Evolutionary conservation across 1,284 basidiomycete species (phyloP), one percentile per base, ranked within the genome.

Genomic region (Ceratobasidium theobromae): DNA sequence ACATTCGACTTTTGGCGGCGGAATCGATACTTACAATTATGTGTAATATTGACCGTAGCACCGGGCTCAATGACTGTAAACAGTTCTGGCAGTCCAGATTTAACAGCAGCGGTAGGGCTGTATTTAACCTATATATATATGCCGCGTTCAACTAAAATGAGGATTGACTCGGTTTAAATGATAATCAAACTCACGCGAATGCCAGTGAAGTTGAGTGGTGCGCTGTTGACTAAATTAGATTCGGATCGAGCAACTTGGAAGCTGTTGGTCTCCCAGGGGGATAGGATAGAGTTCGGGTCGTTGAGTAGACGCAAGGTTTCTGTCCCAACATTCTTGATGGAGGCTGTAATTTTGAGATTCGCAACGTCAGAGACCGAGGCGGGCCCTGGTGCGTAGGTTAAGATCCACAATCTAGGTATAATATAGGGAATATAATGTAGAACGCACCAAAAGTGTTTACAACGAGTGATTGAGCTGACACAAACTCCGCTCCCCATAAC

Each of bases 251-350:
- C 38, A 45, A 65, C 40, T 18, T 65, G 60, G 73, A 82, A 83
- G 51, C 78, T 77, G 68, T 82, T 71, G 21, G 80, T 77, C 43
- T 79, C 77, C 65, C 80, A 69, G 48, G 75, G 75, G 62, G 76
- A 76, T 35, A 83, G 75, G 21, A 77, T 70, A 18, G 77, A 73
- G 45, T 74, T 72, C 21, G 81, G 81, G 72, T 82, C 78, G 68
- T 81, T 81, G 66, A 82, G 74, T 51, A 82, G 71, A 70, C 78
- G 80, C 62, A 82, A 68, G 62, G 78, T 77, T 72, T 81, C 79
- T 51, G 78, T 76, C 53, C 81, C 81, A 54, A 78, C 80, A 76
- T 82, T 82, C 68, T 75, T 78, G 68, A 82, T 58, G 38, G 78
- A 79, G 9, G 79, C 72, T 27, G 71, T 71, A 54, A 81, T 74